Evolutionary conservation across 768 basidiomycete genomes (phyloP).

Genomic region (Podaxis sp.): DNA sequence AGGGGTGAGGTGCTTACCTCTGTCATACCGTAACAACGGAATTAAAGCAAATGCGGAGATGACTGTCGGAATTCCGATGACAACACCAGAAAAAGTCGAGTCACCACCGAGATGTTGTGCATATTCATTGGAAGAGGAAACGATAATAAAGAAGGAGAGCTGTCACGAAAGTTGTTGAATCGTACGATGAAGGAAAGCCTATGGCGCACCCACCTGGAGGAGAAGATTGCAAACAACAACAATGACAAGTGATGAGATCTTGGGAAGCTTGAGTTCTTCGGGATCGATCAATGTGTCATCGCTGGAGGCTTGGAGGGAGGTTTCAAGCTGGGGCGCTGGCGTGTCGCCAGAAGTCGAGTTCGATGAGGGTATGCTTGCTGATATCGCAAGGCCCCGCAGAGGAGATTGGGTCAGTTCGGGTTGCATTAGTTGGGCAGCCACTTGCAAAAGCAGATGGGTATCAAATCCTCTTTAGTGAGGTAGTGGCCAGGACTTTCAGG

Average conservation of each 20-base stretch:
- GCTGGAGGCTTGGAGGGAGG: not conserved
- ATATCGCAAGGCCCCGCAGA: no score
- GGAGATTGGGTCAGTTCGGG: no score
- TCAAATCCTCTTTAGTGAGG: no score
- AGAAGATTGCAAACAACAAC: constrained; percentile 25
- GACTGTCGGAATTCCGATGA: constrained; percentile 62
- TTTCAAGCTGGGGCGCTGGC: not conserved
- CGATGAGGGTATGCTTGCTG: not conserved
- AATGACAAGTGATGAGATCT: constrained; percentile 20
- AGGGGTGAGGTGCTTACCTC: constrained; percentile 32
- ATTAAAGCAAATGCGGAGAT: constrained; percentile 55
- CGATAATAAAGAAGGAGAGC: constrained; percentile 66
- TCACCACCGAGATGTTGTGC: constrained; percentile 57
- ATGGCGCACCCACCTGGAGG: constrained; percentile 21
- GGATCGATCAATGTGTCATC: not conserved
- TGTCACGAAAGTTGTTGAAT: constrained; percentile 16
- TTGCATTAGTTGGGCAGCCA: no score
- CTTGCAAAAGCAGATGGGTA: no score
- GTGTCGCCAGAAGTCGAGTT: not conserved
- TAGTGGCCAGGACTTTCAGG: no score
- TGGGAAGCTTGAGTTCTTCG: constrained; percentile 25
- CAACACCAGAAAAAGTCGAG: constrained; percentile 62
- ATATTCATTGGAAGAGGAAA: constrained; percentile 63
- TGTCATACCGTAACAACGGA: constrained; percentile 50
- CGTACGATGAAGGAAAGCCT: not conserved